Evolutionary conservation across 2,329 filamentous ascomycete species (phyloP).

Genomic region (Hymenoscyphus fraxineus): DNA sequence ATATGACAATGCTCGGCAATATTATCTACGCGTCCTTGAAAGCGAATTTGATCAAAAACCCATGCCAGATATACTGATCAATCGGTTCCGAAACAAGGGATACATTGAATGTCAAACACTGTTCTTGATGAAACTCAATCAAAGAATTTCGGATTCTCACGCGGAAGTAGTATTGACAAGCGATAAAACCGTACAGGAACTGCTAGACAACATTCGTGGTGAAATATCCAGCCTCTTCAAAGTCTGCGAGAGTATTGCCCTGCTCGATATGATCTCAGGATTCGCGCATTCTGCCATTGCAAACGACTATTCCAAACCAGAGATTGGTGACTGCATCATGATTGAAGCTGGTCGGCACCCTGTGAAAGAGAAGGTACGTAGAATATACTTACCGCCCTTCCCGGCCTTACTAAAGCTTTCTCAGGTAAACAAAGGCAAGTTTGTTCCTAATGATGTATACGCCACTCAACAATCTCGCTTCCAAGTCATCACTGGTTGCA

Average conservation of each 20-base stretch:
- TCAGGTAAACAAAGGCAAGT: slow-evolving; percentile 60
- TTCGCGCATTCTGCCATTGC: slow-evolving; percentile 72
- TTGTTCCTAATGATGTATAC: slow-evolving; percentile 88
- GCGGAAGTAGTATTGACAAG: slow-evolving; percentile 81
- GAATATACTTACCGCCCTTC: background rate
- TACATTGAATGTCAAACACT: slow-evolving; percentile 84
- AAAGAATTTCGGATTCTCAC: slow-evolving; percentile 73
- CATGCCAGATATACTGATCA: slow-evolving; percentile 71
- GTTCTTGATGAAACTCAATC: slow-evolving; percentile 74
- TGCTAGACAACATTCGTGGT: slow-evolving; percentile 68
- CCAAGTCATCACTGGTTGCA: slow-evolving; percentile 91
- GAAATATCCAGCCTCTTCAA: slow-evolving; percentile 74
- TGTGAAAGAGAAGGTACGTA: slow-evolving; percentile 58
- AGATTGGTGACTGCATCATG: slow-evolving; percentile 59
- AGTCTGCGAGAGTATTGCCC: slow-evolving; percentile 78
- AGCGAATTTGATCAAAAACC: slow-evolving; percentile 57
- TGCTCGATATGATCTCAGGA: slow-evolving; percentile 79
- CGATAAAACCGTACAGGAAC: slow-evolving; percentile 67
- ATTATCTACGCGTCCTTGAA: slow-evolving; percentile 67
- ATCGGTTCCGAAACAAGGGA: slow-evolving; percentile 68
- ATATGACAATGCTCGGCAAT: slow-evolving; percentile 74
- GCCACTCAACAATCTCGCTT: slow-evolving; percentile 76
- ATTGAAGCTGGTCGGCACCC: slow-evolving; percentile 67
- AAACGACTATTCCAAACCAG: slow-evolving; percentile 58
- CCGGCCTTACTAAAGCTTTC: slow-evolving; percentile 4